These are phyloP conservation scores for Rosa chinensis DNA, from an alignment of 306 rosid species.

Conservation along the genomic window DNA sequence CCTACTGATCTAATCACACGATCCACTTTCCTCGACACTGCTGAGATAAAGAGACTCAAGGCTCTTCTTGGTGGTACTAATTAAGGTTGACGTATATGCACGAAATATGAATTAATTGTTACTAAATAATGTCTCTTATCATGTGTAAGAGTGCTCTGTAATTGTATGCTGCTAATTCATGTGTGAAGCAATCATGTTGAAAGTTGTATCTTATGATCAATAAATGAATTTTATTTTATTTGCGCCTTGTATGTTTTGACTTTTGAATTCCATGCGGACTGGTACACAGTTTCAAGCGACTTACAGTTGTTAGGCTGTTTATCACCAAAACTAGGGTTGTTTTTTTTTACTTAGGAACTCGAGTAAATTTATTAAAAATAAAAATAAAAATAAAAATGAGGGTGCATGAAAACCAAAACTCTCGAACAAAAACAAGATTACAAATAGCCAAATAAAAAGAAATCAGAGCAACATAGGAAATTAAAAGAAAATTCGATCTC, in stretches of 20 bases:
- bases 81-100: slow-evolving; percentile 7
- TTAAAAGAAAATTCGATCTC: too few relatives aligned
- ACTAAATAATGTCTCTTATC: neutral
- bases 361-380: too few relatives aligned
- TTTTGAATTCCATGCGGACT: neutral
- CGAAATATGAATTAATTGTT: neutral
- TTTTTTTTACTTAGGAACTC: too few relatives aligned
- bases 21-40: slow-evolving; percentile 60
- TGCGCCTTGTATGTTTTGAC: neutral
- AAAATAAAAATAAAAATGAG: too few relatives aligned
- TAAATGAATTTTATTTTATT: neutral
- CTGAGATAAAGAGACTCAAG: slow-evolving; percentile 63
- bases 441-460: too few relatives aligned
- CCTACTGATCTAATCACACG: slow-evolving; percentile 42
- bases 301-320: too few relatives aligned
- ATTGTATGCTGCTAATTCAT: neutral
- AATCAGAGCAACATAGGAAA: too few relatives aligned
- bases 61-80: slow-evolving; percentile 68
- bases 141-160: neutral
- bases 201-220: neutral
- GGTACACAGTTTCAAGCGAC: too few relatives aligned
- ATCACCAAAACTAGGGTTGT: too few relatives aligned
- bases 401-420: too few relatives aligned
- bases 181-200: neutral
- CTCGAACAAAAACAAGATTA: too few relatives aligned